Evolutionary conservation across 2,329 filamentous ascomycete species (phyloP).

Genomic region (Leptoxyphium fumago): DNA sequence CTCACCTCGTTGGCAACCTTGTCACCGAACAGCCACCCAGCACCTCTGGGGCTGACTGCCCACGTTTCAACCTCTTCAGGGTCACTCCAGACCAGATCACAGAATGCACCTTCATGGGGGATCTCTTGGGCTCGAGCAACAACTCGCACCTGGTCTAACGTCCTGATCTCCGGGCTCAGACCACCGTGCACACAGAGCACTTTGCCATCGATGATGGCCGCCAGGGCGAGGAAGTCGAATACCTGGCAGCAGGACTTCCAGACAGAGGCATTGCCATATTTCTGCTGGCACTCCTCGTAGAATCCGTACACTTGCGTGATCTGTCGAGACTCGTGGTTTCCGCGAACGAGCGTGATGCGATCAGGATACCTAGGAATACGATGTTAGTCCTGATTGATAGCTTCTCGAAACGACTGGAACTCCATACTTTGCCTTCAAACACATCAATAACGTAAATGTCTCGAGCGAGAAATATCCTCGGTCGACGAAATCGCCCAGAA

Average conservation of each 20-base stretch:
- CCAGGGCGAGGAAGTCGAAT: conserved; percentile 62
- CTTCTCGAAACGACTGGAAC: neutral
- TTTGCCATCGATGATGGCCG: conserved; percentile 59
- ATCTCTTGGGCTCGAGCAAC: conserved; percentile 63
- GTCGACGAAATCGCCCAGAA: conserved; percentile 60
- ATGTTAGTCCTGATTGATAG: neutral
- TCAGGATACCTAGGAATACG: conserved; percentile 46
- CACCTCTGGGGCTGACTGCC: conserved; percentile 51
- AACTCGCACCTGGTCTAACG: conserved; percentile 59
- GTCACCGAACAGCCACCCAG: conserved; percentile 55
- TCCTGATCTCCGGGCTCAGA: conserved; percentile 57
- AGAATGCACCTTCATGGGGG: conserved; percentile 63
- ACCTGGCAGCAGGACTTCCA: conserved; percentile 71
- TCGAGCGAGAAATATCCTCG: conserved; percentile 61
- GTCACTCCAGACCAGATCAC: conserved; percentile 63
- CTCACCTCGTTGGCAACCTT: conserved; percentile 52
- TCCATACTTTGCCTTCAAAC: conserved; percentile 52
- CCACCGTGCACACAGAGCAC: conserved; percentile 61
- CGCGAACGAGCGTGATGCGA: conserved; percentile 56
- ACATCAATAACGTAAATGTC: conserved; percentile 58
- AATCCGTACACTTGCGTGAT: conserved; percentile 69
- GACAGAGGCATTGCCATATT: conserved; percentile 63
- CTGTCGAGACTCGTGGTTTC: conserved; percentile 63
- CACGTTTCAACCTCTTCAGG: conserved; percentile 55
- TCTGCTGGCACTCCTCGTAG: conserved; percentile 63